Percentiles rank a stretch among this genome's conserved stretches.
phyloP scores from a whole-genome alignment of 2,329 filamentous ascomycete genomes.

The Epichloe typhina region DNA sequence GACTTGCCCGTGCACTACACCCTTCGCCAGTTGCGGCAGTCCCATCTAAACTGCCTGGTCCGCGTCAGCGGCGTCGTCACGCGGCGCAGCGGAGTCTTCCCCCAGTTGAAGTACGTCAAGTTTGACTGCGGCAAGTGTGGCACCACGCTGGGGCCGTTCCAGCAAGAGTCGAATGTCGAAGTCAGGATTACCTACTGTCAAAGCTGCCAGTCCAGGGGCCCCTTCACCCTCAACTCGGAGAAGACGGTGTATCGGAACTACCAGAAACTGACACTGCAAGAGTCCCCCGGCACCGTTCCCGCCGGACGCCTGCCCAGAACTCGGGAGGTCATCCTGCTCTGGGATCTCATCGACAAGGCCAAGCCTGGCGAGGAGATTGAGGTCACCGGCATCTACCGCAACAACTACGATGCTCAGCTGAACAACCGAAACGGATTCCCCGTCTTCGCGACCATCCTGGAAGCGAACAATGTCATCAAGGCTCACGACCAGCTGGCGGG shows the following conservation, averaged over 20 bases:
- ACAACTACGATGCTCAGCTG: conserved; percentile 93
- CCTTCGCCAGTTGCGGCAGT: conserved; percentile 84
- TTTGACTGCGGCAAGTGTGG: conserved; percentile 94
- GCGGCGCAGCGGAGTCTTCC: conserved; percentile 86
- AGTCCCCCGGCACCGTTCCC: conserved; percentile 92
- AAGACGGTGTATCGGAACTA: conserved; percentile 98
- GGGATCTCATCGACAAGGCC: conserved; percentile 91
- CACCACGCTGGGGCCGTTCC: conserved; percentile 84
- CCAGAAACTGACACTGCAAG: conserved; percentile 92
- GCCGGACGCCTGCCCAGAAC: conserved; percentile 87
- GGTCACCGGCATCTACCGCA: conserved; percentile 90
- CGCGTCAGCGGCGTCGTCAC: conserved; percentile 93
- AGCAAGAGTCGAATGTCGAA: conserved; percentile 92
- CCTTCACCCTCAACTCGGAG: conserved; percentile 91
- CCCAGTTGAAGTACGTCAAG: conserved; percentile 98
- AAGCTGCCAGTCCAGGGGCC: conserved; percentile 87
- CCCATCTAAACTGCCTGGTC: conserved; percentile 89
- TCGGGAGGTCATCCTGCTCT: conserved; percentile 87
- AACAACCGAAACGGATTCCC: conserved; percentile 99
- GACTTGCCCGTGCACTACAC: conserved; percentile 93
- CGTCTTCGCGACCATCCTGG: conserved; percentile 92
- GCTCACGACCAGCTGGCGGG: conserved; percentile 94
- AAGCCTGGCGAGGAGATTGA: conserved; percentile 98
- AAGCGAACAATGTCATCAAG: conserved; percentile 95
- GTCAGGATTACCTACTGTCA: conserved; percentile 96